Evolutionary conservation across 192 early-diverging fungal genomes (phyloP), one percentile per base, ranked within the genome.

Genomic region (Lobosporangium transversale): DNA sequence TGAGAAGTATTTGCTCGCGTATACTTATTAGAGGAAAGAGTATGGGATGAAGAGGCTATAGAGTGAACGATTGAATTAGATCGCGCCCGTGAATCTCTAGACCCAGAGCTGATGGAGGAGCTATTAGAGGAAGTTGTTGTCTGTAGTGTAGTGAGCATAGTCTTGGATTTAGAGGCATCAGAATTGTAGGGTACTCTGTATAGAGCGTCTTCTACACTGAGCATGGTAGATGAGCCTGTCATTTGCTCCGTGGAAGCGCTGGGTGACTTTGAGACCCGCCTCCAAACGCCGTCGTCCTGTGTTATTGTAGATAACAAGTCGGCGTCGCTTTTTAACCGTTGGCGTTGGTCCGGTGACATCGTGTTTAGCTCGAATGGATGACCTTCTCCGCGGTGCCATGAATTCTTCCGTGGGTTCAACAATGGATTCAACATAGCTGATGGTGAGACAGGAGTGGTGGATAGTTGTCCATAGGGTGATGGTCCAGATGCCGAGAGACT

Each of bases 311-410:
- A 17, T 15, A 48, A 11, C 0, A 66, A 5, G 18, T 33, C 58
- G 49, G 70, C 36, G 8, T 75, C 63, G 33, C 58, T 75, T 44
- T 21, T 61, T 56, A 66, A 53, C 18, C 63, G 55, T 10, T 75
- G 70, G 8, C 57, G 62, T 21, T 40, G 37, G 14, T 53, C 27
- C 14, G 37, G 23, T 18, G 29, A 23, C 2, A 54, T 4, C 23
- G 17, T 12, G 11, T 51, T 42, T 17, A 64, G 11, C 21, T 76
- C 73, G 37, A 76, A 76, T 1, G 73, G 73, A 21, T 57, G 63
- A 3, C 73, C 73, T 36, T 76, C 73, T 8, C 73, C 73, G 29
- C 73, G 63, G 36, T 76, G 64, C 73, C 73, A 76, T 45, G 73
- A 76, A 43, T 76, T 65, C 43, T 67, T 76, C 23, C 73, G 40